Evolutionary conservation across 257 asterid species (phyloP).

Genomic region (Petunia axillaris): DNA sequence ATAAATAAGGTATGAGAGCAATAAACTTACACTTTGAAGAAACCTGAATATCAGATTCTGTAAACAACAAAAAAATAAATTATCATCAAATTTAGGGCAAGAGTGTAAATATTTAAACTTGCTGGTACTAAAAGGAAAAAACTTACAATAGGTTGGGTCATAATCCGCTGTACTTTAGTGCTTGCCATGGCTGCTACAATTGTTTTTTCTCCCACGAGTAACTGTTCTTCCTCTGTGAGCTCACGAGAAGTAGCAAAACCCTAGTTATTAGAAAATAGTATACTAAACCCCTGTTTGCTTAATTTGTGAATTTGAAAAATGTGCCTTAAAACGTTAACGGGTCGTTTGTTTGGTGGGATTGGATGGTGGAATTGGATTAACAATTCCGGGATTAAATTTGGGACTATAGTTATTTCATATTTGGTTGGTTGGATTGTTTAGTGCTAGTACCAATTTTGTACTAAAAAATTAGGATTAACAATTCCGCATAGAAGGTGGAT

Average conservation of each 20-base stretch:
- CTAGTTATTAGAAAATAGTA: background rate
- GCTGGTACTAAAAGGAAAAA: background rate
- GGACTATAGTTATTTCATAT: no score
- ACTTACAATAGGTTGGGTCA: slow-evolving; percentile 68
- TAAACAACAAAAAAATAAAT: background rate
- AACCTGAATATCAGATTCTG: slow-evolving; percentile 73
- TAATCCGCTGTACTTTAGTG: slow-evolving; percentile 68
- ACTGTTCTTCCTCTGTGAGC: background rate
- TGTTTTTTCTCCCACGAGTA: slow-evolving; percentile 9
- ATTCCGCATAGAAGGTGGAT: no score
- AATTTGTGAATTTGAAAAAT: background rate
- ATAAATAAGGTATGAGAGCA: background rate
- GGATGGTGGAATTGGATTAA: no score
- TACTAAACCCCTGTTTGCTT: background rate
- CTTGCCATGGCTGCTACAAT: slow-evolving; percentile 55
- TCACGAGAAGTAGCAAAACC: slow-evolving; percentile 23
- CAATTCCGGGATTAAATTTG: no score
- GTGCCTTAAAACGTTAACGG: no score
- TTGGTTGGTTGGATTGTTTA: no score
- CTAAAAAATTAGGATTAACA: no score
- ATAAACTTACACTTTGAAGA: slow-evolving; percentile 61
- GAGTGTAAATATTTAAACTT: background rate
- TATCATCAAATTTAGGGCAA: background rate
- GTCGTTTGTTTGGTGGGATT: background rate
- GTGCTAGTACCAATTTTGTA: no score